Percentiles rank a stretch among this genome's conserved stretches.
phyloP scores from a whole-genome alignment of 768 basidiomycete genomes.

The Tulasnella calospora region DNA sequence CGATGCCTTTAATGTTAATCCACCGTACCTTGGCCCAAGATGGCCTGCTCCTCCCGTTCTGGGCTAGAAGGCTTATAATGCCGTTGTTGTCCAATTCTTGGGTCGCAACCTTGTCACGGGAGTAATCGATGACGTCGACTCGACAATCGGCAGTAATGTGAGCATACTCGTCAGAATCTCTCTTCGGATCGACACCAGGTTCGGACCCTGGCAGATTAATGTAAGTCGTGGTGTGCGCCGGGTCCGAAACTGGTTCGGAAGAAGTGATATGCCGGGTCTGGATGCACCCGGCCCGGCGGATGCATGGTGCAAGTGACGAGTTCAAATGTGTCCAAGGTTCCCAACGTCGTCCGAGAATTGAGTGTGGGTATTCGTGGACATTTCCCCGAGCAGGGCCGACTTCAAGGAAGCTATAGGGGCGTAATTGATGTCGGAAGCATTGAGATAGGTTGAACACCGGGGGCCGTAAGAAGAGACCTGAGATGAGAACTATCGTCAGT shows the following conservation, averaged over 20 bases:
- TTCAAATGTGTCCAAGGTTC: not conserved
- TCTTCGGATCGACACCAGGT: constrained; percentile 19
- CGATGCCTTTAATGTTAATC: constrained; percentile 23
- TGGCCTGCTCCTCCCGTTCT: not conserved
- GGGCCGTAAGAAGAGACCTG: not conserved
- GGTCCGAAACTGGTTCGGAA: not conserved
- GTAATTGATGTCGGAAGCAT: constrained; percentile 7
- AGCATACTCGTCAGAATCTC: constrained; percentile 13
- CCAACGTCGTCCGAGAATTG: not conserved
- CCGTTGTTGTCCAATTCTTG: constrained; percentile 20
- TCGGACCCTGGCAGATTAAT: constrained; percentile 15
- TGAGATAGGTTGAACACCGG: constrained; percentile 7
- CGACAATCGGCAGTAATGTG: constrained; percentile 17
- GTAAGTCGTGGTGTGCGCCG: not conserved
- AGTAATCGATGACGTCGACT: constrained; percentile 24
- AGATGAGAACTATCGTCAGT: not conserved
- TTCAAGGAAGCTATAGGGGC: constrained; percentile 2
- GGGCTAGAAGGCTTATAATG: constrained; percentile 4
- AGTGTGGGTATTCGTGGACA: not conserved
- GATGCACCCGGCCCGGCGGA: not conserved
- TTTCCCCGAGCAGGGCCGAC: not conserved
- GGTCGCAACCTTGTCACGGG: not conserved
- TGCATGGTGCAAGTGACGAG: not conserved
- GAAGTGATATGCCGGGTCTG: not conserved
- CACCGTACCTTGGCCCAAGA: constrained; percentile 15